These are phyloP conservation scores for Austroboletus novae-zelandiae DNA, from an alignment of 1,284 basidiomycete genomes.

Conservation along the genomic window DNA sequence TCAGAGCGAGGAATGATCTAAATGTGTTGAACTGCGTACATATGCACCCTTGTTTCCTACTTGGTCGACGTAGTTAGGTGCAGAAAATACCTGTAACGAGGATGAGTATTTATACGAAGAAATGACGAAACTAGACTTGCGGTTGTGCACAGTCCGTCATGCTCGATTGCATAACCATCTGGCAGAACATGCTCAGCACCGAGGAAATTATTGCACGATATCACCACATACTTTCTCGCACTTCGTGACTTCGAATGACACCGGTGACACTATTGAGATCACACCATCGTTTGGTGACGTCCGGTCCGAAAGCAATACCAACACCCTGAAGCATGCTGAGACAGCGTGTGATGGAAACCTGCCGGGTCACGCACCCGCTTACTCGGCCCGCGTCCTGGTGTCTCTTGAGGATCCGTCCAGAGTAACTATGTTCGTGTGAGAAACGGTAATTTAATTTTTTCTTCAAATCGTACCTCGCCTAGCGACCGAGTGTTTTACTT, in stretches of 20 bases:
- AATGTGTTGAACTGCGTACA: constrained; percentile 42
- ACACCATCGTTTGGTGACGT: constrained; percentile 89
- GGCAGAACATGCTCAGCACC: constrained; percentile 4
- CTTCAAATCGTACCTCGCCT: constrained; percentile 54
- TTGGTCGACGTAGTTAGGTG: constrained; percentile 85
- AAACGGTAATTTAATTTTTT: background rate
- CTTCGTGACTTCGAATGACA: constrained; percentile 95
- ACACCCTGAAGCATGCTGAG: constrained; percentile 63
- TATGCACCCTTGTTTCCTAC: constrained; percentile 80
- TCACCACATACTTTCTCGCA: constrained; percentile 72
- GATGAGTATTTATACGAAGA: constrained; percentile 4
- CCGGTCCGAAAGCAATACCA: constrained; percentile 94
- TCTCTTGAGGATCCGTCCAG: constrained; percentile 95
- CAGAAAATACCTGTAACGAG: constrained; percentile 65
- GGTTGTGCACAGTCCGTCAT: constrained; percentile 86
- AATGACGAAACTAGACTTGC: constrained; percentile 38
- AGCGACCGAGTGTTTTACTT: constrained; percentile 4
- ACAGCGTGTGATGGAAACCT: constrained; percentile 6
- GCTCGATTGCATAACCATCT: constrained; percentile 89
- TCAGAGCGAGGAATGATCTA: constrained; percentile 3
- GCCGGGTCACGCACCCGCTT: constrained; percentile 69
- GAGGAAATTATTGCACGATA: background rate
- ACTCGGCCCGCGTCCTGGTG: constrained; percentile 90
- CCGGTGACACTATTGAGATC: constrained; percentile 84
- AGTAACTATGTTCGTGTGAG: constrained; percentile 47